Evolutionary conservation across 805 yeast genomes (phyloP).

Genomic region (Candida maesae): DNA sequence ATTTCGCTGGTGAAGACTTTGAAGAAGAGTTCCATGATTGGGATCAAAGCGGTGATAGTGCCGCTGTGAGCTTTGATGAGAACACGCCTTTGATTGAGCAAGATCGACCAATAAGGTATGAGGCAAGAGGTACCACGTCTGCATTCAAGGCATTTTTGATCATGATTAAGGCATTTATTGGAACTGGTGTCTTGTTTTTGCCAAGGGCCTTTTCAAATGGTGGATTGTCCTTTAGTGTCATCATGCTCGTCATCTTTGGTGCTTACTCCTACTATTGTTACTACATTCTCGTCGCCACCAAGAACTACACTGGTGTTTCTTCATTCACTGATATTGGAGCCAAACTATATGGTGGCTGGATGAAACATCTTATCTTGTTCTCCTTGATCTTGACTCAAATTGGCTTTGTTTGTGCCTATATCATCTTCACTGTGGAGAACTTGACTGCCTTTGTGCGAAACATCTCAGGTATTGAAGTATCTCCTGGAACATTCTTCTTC

Average conservation of each 20-base stretch:
- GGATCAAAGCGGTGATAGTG: conserved; percentile 36
- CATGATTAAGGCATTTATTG: conserved; percentile 69
- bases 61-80: conserved; percentile 26
- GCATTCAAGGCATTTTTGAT: conserved; percentile 69
- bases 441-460: conserved; percentile 57
- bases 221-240: conserved; percentile 57
- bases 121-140: conserved; percentile 61
- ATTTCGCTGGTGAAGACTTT: conserved; percentile 80
- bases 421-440: conserved; percentile 75
- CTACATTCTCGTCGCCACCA: conserved; percentile 56
- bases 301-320: conserved; percentile 55
- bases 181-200: conserved; percentile 69
- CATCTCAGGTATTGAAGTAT: conserved; percentile 39
- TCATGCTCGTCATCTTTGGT: conserved; percentile 56
- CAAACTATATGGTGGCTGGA: conserved; percentile 57
- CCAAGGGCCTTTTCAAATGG: conserved; percentile 73
- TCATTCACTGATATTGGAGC: conserved; percentile 79
- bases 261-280: conserved; percentile 76
- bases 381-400: conserved; percentile 70
- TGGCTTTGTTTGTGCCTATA: conserved; percentile 79
- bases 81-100: conserved; percentile 25
- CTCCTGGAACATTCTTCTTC: conserved; percentile 44
- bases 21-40: conserved; percentile 58
- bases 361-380: conserved; percentile 57
- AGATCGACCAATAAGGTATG: conserved; percentile 15